Evolutionary conservation across 257 asterid species (phyloP).

Genomic region (Solanum verrucosum): DNA sequence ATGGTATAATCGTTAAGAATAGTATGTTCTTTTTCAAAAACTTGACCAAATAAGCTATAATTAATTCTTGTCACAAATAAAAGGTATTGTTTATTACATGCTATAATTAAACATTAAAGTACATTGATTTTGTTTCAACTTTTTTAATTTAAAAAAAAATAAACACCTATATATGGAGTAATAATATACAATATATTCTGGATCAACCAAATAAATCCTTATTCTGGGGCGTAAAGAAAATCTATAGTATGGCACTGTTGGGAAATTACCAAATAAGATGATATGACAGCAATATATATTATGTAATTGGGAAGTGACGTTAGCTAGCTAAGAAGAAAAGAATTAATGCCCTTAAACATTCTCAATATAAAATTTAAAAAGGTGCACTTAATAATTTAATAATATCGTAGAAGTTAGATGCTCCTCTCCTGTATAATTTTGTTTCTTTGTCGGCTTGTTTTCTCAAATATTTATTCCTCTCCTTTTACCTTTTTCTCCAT

Average conservation of each 20-base stretch:
- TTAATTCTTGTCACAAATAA: not conserved
- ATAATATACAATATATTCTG: not conserved
- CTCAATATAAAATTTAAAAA: not conserved
- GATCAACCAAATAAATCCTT: not conserved
- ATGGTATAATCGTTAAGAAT: too few species aligned
- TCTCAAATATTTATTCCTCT: not conserved
- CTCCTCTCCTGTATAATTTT: not conserved
- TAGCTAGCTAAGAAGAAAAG: not conserved
- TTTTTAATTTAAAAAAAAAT: too few species aligned
- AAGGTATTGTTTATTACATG: not conserved
- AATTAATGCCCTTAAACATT: not conserved
- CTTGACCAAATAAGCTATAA: not conserved
- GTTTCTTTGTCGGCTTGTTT: not conserved
- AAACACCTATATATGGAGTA: not conserved
- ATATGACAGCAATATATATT: not conserved
- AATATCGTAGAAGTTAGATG: not conserved
- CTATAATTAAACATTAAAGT: not conserved
- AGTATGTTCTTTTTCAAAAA: not conserved
- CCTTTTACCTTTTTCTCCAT: not conserved
- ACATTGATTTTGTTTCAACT: not conserved
- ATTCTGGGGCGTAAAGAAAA: not conserved
- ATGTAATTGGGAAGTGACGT: not conserved
- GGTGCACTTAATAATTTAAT: not conserved
- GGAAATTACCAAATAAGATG: not conserved
- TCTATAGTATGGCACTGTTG: not conserved